Conservation (phyloP, 306 rosid species). For the Comarum palustre region DNA sequence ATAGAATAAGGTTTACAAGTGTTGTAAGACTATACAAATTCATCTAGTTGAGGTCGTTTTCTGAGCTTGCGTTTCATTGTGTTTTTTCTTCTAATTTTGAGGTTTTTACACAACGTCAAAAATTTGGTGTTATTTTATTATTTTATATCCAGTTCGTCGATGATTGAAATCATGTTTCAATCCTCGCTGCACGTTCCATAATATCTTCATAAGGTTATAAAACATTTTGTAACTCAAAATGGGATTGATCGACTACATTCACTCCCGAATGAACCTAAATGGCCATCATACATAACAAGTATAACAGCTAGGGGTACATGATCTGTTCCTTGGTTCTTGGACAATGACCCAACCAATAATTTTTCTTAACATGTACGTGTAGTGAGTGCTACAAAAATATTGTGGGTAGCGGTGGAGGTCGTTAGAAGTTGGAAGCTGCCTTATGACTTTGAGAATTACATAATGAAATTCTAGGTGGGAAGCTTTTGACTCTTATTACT, state of each 20-base stretch:
- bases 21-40: no score
- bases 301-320: background rate
- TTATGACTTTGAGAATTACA: background rate
- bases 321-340: background rate
- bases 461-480: background rate
- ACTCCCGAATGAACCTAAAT: background rate
- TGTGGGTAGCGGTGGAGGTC: background rate
- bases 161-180: no score
- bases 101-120: no score
- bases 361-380: background rate
- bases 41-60: no score
- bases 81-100: no score
- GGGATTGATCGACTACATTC: background rate
- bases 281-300: background rate
- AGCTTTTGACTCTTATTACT: background rate
- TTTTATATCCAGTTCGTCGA: no score
- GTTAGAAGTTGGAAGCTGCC: slow-evolving; percentile 7
- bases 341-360: background rate
- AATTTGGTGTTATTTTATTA: no score
- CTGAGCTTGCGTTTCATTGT: no score
- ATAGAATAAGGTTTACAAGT: no score
- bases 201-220: no score
- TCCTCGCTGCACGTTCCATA: no score
- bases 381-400: background rate
- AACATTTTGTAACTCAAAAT: no score